phyloP scores from a whole-genome alignment of 2,329 filamentous ascomycete species.

The Aphanocladium album region DNA sequence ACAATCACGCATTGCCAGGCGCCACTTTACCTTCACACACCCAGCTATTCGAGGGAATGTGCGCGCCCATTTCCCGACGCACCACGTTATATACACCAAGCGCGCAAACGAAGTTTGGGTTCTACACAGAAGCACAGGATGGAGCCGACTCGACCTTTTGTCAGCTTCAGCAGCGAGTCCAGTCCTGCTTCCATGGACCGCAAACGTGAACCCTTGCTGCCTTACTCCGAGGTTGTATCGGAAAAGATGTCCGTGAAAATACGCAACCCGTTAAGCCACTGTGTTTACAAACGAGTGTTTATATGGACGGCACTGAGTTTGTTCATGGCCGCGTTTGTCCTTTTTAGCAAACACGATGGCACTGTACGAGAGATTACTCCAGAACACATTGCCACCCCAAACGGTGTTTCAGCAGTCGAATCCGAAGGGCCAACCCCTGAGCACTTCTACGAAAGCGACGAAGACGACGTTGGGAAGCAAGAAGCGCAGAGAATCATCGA shows the following conservation, averaged over 20 bases:
- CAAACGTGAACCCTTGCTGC: slow-evolving; percentile 30
- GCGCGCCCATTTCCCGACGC: neutral
- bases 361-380: slow-evolving; percentile 10
- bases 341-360: slow-evolving; percentile 32
- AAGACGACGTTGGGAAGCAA: neutral
- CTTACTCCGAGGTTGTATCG: slow-evolving; percentile 26
- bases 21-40: too few relatives aligned
- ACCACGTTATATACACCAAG: neutral
- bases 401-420: neutral
- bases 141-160: slow-evolving; percentile 26
- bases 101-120: neutral
- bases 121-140: slow-evolving; percentile 16
- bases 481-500: neutral
- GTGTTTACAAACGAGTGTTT: slow-evolving; percentile 47
- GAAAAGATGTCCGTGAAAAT: slow-evolving; percentile 37
- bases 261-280: slow-evolving; percentile 44
- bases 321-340: slow-evolving; percentile 34
- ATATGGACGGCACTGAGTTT: slow-evolving; percentile 43
- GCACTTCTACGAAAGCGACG: neutral
- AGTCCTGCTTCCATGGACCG: slow-evolving; percentile 27
- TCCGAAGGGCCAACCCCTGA: neutral
- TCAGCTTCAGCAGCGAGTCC: slow-evolving; percentile 31
- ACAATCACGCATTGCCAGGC: too few relatives aligned
- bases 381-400: neutral
- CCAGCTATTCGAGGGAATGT: neutral